Percentiles rank a stretch among this genome's conserved stretches.
These are phyloP conservation scores for Nepenthes alata DNA, from an alignment of 179 eudicot genomes.

Conservation along the genomic window DNA sequence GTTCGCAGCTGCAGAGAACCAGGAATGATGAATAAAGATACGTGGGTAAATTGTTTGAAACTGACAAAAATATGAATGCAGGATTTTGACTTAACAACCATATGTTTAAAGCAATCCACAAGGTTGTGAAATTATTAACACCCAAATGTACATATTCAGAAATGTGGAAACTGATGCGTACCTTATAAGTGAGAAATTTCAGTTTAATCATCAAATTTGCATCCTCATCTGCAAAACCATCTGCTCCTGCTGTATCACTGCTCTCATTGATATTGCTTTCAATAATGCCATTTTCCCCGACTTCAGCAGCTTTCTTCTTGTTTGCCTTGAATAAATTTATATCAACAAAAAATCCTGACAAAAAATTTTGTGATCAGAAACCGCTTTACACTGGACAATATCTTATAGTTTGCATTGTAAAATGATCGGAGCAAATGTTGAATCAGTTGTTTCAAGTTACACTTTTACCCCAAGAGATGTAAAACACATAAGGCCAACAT, in stretches of 20 bases:
- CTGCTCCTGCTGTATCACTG: slow-evolving; percentile 23
- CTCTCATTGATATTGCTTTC: slow-evolving; percentile 13
- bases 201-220: slow-evolving; percentile 92
- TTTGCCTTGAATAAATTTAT: slow-evolving; percentile 60
- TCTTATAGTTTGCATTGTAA: background rate
- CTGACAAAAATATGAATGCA: background rate
- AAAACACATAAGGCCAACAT: too few species aligned
- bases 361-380: slow-evolving; percentile 7
- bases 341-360: slow-evolving; percentile 89
- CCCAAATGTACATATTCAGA: background rate
- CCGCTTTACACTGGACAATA: background rate
- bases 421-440: background rate
- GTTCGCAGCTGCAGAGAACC: slow-evolving; percentile 59
- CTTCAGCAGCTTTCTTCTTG: slow-evolving; percentile 31
- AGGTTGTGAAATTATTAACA: background rate
- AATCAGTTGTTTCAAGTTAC: too few species aligned
- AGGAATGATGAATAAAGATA: background rate
- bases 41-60: background rate
- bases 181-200: slow-evolving; percentile 93
- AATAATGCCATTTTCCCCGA: slow-evolving; percentile 19
- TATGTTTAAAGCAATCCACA: too few species aligned
- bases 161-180: slow-evolving; percentile 4
- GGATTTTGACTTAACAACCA: background rate
- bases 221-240: slow-evolving; percentile 87
- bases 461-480: too few species aligned